phyloP scores from a whole-genome alignment of 192 early-diverging fungal genomes.

The Coemansia sp. region DNA sequence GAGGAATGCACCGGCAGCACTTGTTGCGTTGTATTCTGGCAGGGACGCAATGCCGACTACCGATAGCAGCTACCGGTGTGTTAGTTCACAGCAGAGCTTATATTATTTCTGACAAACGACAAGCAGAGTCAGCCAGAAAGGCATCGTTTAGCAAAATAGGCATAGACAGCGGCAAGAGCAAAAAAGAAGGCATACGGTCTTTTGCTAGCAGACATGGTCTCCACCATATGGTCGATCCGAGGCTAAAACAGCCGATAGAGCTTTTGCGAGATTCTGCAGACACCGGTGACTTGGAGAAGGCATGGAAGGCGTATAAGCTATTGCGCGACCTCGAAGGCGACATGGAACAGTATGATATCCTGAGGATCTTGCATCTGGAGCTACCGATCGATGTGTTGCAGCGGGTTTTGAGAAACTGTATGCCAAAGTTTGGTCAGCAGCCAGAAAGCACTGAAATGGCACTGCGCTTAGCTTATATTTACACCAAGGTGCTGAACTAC shows the following conservation, averaged over 20 bases:
- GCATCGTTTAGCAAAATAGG: background rate
- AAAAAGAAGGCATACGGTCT: background rate
- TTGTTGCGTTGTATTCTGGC: slow-evolving; percentile 3
- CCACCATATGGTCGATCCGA: background rate
- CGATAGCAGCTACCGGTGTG: background rate
- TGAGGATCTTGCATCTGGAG: slow-evolving; percentile 16
- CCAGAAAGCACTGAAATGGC: slow-evolving; percentile 13
- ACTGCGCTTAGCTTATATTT: slow-evolving; percentile 29
- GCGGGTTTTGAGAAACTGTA: slow-evolving; percentile 16
- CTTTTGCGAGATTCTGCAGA: slow-evolving; percentile 16
- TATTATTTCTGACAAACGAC: background rate
- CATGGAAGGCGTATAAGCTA: slow-evolving; percentile 37
- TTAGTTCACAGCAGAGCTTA: background rate
- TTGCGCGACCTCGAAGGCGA: slow-evolving; percentile 27
- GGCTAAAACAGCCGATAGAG: background rate
- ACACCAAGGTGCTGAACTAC: slow-evolving; percentile 41
- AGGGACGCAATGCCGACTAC: background rate
- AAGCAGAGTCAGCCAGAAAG: background rate
- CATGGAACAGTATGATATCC: slow-evolving; percentile 15
- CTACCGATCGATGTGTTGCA: slow-evolving; percentile 15
- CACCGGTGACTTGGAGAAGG: slow-evolving; percentile 15
- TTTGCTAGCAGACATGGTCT: background rate
- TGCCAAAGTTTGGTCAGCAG: slow-evolving; percentile 16
- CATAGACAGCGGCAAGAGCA: background rate
- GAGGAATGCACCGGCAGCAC: slow-evolving; percentile 3